phyloP scores from a whole-genome alignment of 2,329 filamentous ascomycete genomes.

The Paraconiothyrium brasiliense region DNA sequence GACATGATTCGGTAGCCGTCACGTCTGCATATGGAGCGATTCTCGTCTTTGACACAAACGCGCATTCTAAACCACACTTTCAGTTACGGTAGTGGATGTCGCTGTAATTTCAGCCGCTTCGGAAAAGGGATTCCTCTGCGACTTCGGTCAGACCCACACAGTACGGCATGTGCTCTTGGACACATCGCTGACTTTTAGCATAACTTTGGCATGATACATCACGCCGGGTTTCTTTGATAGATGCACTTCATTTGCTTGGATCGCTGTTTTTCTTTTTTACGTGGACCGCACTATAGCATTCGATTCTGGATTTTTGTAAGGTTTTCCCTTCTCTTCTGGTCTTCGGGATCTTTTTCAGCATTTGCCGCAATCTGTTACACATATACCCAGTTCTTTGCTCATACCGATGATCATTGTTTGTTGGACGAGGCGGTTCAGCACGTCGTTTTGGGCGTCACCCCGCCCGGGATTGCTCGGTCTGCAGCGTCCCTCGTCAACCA shows the following conservation, averaged over 20 bases:
- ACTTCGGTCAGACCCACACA: neutral
- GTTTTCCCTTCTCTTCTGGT: neutral
- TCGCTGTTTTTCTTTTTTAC: slow-evolving; percentile 1
- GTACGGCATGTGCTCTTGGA: neutral
- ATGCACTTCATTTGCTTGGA: neutral
- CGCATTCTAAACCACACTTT: neutral
- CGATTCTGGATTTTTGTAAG: slow-evolving; percentile 9
- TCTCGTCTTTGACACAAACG: neutral
- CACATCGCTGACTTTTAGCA: neutral
- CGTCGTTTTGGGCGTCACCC: slow-evolving; percentile 1
- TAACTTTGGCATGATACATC: neutral
- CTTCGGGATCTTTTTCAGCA: slow-evolving; percentile 10
- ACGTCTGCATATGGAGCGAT: neutral
- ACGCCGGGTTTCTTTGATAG: neutral
- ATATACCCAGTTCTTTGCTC: slow-evolving; percentile 19
- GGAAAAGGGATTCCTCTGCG: neutral
- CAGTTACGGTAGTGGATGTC: neutral
- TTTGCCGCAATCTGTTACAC: slow-evolving; percentile 25
- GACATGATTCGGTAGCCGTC: neutral
- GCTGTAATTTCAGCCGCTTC: neutral
- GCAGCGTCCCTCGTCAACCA: neutral
- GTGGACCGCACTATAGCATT: slow-evolving; percentile 8
- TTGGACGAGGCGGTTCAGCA: slow-evolving; percentile 9
- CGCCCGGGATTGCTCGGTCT: slow-evolving; percentile 6
- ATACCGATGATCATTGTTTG: neutral